Base-by-base conservation (phyloP, 2,329 filamentous ascomycete species). In the Cryphonectria carpinicola region DNA sequence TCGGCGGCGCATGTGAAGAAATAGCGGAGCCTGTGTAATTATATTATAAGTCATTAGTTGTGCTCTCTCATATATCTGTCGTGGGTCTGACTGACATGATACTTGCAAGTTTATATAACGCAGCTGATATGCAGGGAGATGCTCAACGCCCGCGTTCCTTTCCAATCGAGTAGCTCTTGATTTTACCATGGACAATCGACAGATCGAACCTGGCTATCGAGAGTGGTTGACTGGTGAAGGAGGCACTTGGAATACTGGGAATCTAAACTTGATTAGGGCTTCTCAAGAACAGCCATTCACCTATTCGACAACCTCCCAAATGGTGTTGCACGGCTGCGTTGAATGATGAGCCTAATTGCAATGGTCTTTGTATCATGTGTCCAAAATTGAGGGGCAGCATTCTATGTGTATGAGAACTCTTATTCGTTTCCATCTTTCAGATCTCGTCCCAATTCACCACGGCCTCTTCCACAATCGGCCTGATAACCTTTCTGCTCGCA, bases 391-490 rank as follows among this genome's bases (percentile, higher is more conserved):
- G 22, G 3, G 7, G 7, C 10, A 4, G 46, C 46, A 49, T 49
- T 14, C n/a, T 56, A 14, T 25, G 8, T 25, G n/a, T 19, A 19
- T 22, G 39, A 13, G 14, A 5, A 14, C 25, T n/a, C 32, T 25
- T 13, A 62, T 39, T 10, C 35, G 25, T 25, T 17, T 19, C 19
- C 46, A 6, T n/a, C 28, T 28, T 49, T 58, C 54, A 72, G 28
- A 71, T 43, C 52, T 70, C 56, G 32, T 72, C 69, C 71, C 71
- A 72, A 4, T n/a, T 61, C n/a, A 28, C 69, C 54, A 85, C 81
- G 0, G 83, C 83, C 67, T 80, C 79, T 70, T 85, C 83, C 13
- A 85, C 80, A 70, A 85, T 82, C 2, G 83, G 83, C 66, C 81
- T 75, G 28, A 84, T 81, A 6, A 83, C 74, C 75, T 85, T 85